These are phyloP conservation scores for Thelephora terrestris DNA, from an alignment of 1,284 basidiomycete genomes.

Conservation along the genomic window DNA sequence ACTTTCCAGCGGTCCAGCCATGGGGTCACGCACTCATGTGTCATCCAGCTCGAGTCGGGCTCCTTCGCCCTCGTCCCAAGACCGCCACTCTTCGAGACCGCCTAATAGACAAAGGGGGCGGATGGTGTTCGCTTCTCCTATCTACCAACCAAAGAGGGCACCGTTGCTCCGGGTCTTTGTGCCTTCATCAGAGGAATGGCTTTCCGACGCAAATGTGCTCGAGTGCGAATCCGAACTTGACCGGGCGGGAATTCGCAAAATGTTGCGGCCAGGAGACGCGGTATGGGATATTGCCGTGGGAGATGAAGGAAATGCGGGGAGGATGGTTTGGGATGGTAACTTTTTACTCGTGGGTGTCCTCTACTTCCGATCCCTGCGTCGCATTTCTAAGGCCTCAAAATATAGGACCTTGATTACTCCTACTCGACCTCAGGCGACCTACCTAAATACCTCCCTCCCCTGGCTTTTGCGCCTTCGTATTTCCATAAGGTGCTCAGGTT, in stretches of 20 bases:
- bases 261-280: slow-evolving; percentile 65
- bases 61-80: slow-evolving; percentile 49
- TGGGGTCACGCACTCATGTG: slow-evolving; percentile 11
- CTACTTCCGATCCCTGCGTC: slow-evolving; percentile 7
- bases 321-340: slow-evolving; percentile 73
- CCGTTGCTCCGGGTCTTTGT: slow-evolving; percentile 71
- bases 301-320: slow-evolving; percentile 71
- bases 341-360: slow-evolving; percentile 63
- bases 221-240: slow-evolving; percentile 72
- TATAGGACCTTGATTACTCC: slow-evolving; percentile 70
- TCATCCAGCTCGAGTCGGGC: slow-evolving; percentile 44
- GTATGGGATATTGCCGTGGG: slow-evolving; percentile 77
- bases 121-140: slow-evolving; percentile 47
- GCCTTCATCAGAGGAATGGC: slow-evolving; percentile 72
- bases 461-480: slow-evolving; percentile 74
- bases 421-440: slow-evolving; percentile 66
- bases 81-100: slow-evolving; percentile 19
- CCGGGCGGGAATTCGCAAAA: slow-evolving; percentile 44
- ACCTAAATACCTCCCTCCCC: slow-evolving; percentile 62
- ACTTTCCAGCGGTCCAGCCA: background rate
- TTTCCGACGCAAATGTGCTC: slow-evolving; percentile 65
- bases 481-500: slow-evolving; percentile 73
- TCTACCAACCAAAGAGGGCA: slow-evolving; percentile 57
- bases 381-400: slow-evolving; percentile 4
- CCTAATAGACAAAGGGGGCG: slow-evolving; percentile 4